phyloP scores from a whole-genome alignment of 2,329 filamentous ascomycete genomes.

The Coniella vitis region DNA sequence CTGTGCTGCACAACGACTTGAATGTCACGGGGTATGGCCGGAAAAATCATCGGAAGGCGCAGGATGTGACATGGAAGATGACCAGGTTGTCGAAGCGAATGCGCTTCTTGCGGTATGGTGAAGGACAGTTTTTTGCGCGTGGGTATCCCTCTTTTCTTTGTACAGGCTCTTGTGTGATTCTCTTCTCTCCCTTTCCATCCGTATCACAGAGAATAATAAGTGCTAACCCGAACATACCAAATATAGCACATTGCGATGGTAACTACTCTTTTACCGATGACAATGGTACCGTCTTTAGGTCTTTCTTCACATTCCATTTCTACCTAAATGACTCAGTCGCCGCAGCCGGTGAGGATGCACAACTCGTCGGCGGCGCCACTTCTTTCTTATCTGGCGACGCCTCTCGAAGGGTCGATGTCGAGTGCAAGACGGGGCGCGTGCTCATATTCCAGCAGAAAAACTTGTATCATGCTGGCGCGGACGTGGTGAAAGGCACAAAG shows the following conservation, averaged over 20 bases:
- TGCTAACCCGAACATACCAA: not conserved
- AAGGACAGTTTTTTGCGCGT: conserved; percentile 66
- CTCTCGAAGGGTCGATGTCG: conserved; percentile 40
- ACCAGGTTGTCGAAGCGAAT: conserved; percentile 62
- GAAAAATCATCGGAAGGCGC: conserved; percentile 4
- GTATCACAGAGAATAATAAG: not conserved
- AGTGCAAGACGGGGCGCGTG: conserved; percentile 51
- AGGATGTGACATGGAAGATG: conserved; percentile 34
- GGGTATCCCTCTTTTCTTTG: conserved; percentile 17
- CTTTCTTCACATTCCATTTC: conserved; percentile 49
- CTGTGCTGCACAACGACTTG: conserved; percentile 25
- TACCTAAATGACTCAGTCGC: conserved; percentile 45
- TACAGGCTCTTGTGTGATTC: not conserved
- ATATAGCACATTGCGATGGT: conserved; percentile 60
- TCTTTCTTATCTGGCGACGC: conserved; percentile 41
- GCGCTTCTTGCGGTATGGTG: conserved; percentile 66
- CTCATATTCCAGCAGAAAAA: conserved; percentile 51
- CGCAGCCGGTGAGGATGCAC: conserved; percentile 27
- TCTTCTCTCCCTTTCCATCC: too few relatives aligned
- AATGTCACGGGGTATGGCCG: conserved; percentile 25
- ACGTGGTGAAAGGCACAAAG: conserved; percentile 45
- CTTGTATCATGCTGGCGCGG: conserved; percentile 47
- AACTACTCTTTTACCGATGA: conserved; percentile 45
- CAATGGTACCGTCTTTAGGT: conserved; percentile 37
- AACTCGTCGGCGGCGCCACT: conserved; percentile 48